Percentiles rank a stretch among this genome's conserved stretches.
Evolutionary conservation across 805 yeast species (phyloP).

Genomic region (Allodekkera sacchari): DNA sequence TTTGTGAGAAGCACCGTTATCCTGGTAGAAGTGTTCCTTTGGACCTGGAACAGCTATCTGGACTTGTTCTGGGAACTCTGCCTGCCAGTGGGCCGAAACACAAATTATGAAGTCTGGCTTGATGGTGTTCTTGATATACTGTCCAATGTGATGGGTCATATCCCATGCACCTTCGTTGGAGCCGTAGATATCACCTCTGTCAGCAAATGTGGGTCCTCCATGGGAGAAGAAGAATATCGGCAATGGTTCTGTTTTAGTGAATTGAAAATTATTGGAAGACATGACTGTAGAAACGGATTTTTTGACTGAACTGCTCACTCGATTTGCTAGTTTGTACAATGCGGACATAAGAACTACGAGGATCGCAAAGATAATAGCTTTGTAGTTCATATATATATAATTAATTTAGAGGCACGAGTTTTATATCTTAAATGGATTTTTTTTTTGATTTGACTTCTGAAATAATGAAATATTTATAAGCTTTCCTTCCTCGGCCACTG

Average conservation of each 20-base stretch:
- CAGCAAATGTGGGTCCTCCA: conserved; percentile 78
- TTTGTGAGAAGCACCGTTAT: conserved; percentile 10
- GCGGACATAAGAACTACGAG: conserved; percentile 2
- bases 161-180: conserved; percentile 55
- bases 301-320: neutral
- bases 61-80: conserved; percentile 29
- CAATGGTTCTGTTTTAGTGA: conserved; percentile 13
- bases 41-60: conserved; percentile 40
- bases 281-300: neutral
- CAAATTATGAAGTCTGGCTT: conserved; percentile 61
- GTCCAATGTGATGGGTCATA: conserved; percentile 41
- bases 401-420: neutral
- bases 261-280: conserved; percentile 8
- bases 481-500: too few species aligned
- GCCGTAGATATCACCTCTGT: conserved; percentile 38
- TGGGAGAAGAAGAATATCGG: conserved; percentile 72
- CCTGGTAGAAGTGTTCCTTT: conserved; percentile 12
- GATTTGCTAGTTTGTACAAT: conserved; percentile 1
- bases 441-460: too few species aligned
- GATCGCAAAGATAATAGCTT: neutral
- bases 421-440: neutral
- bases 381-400: neutral
- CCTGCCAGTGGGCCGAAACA: conserved; percentile 77
- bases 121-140: conserved; percentile 34
- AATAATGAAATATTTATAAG: too few species aligned